Percentiles rank a stretch among this genome's conserved stretches.
Evolutionary conservation across 495 filamentous ascomycete species (phyloP).

Genomic region (Talaromyces stipitatus): DNA sequence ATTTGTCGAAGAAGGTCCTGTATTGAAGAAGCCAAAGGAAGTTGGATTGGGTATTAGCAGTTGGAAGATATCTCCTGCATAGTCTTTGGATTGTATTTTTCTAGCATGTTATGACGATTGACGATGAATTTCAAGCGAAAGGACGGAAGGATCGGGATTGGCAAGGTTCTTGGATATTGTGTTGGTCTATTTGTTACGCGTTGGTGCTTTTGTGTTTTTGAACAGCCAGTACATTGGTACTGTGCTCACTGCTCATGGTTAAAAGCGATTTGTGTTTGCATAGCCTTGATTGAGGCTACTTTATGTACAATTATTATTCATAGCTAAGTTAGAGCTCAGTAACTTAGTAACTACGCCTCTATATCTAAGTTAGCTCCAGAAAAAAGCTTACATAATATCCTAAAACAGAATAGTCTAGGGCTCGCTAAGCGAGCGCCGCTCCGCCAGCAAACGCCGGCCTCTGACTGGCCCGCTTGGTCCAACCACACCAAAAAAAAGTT

Average conservation of each 20-base stretch:
- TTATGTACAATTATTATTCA: neutral
- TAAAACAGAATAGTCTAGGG: conserved; percentile 18
- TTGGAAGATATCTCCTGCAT: conserved; percentile 17
- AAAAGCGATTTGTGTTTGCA: neutral
- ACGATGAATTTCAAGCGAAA: neutral
- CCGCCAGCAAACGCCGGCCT: conserved; percentile 8
- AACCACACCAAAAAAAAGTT: conserved; percentile 43
- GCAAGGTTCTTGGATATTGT: neutral
- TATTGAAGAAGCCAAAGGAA: conserved; percentile 53
- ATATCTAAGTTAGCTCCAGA: too few relatives aligned
- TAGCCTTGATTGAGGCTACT: neutral
- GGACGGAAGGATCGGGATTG: neutral
- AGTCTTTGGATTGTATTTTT: neutral
- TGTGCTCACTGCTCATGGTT: neutral
- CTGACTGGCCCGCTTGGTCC: conserved; percentile 17
- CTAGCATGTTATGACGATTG: neutral
- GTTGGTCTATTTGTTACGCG: neutral
- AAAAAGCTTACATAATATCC: neutral
- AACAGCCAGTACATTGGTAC: neutral
- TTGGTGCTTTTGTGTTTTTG: too few relatives aligned
- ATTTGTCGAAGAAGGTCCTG: conserved; percentile 33
- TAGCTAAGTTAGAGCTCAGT: too few relatives aligned
- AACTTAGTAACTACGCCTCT: too few relatives aligned
- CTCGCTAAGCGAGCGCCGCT: conserved; percentile 41
- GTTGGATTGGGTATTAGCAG: conserved; percentile 59